Evolutionary conservation across 108 stramenopile genomes (phyloP), one percentile per base, ranked within the genome.

Genomic region (Seminavis robusta): DNA sequence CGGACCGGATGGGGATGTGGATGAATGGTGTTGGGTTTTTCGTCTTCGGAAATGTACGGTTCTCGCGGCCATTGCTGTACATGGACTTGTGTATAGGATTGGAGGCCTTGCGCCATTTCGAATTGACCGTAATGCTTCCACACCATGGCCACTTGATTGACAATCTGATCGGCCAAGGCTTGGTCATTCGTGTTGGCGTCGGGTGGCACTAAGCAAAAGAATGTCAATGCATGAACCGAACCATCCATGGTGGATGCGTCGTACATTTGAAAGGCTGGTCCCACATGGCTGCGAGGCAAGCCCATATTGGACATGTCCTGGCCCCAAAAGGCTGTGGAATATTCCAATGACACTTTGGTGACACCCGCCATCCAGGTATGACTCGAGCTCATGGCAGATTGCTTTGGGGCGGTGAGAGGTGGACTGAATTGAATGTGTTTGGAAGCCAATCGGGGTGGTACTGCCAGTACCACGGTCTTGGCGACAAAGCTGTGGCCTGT

Each of bases 341-440:
- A 83, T 6, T 79, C 54, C 27, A 83, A 55, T 16, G 74, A 38
- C 6, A 83, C 71, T 34, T 83, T 83, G 37, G 81, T 79, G 3
- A 83, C 81, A 0, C 77, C 74, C 15, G 77, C 77, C 81, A 83
- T 83, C 81, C 81, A 83, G 31, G 81, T 83, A 42, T 67, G 52
- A 24, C 63, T 48, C 1, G 30, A 24, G 10, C 34, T 20, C 77
- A 72, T 72, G 28, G 77, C 74, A n/a, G 2, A n/a, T 32, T 57
- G 39, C 50, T 83, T 83, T 30, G 32, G 24, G 1, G 10, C 9
- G 3, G 68, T 52, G 9, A 83, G 33, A 3, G 63, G 61, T 13
- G 81, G 77, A 40, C 76, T 3, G 54, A 78, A 83, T 23, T 29
- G 33, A 36, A 83, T 51, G 31, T 57, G 54, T 15, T 50, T 36